Evolutionary conservation across 768 basidiomycete genomes (phyloP).

Genomic region (Russula vinacea): DNA sequence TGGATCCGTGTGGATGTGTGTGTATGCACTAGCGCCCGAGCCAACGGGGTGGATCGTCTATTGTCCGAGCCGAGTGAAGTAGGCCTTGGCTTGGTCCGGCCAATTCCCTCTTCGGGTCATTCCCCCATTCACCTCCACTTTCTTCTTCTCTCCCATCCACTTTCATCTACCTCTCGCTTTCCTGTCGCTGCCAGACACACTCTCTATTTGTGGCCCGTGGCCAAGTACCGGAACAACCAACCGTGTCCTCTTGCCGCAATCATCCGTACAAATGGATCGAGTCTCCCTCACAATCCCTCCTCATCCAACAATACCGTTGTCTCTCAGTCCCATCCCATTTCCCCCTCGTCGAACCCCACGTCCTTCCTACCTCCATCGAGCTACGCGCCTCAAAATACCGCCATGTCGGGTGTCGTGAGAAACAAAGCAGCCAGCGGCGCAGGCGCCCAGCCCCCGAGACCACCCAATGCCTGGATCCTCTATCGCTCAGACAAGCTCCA

Average conservation of each 20-base stretch:
- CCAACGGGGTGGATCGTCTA: neutral
- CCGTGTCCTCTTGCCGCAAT: slow-evolving; percentile 7
- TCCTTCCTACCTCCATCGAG: neutral
- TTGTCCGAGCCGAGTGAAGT: slow-evolving; percentile 1
- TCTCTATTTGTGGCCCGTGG: neutral
- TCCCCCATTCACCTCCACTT: neutral
- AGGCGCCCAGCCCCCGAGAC: slow-evolving; percentile 36
- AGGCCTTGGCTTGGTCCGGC: neutral
- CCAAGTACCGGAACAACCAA: neutral
- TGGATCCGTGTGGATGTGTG: slow-evolving; percentile 24
- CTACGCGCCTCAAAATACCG: neutral
- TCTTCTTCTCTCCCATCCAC: neutral
- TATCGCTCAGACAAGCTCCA: slow-evolving; percentile 47
- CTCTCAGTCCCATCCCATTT: neutral
- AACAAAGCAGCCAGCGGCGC: slow-evolving; percentile 17
- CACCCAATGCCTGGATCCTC: slow-evolving; percentile 51
- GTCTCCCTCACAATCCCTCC: slow-evolving; percentile 6
- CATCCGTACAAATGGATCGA: slow-evolving; percentile 23
- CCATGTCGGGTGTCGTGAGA: slow-evolving; percentile 18
- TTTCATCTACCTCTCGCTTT: neutral
- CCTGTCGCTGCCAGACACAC: slow-evolving; percentile 7
- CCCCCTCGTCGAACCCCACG: neutral
- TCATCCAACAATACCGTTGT: neutral
- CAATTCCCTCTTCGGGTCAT: too few species aligned
- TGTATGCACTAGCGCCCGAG: neutral